These are phyloP conservation scores for Ogataea methylovora DNA, from an alignment of 805 yeast genomes.

Conservation along the genomic window DNA sequence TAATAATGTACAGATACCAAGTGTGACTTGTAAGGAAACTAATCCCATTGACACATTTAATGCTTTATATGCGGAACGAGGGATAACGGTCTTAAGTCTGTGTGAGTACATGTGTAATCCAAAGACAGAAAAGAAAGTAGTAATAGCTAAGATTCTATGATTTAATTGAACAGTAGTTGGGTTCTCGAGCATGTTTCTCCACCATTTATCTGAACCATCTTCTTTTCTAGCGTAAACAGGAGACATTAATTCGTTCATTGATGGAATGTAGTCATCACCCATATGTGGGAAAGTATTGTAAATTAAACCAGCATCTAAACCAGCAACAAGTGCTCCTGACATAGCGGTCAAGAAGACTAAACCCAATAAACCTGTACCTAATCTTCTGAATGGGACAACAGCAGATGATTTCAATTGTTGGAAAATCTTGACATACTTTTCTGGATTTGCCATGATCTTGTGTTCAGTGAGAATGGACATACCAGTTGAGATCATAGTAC, in stretches of 20 bases:
- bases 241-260: conserved; percentile 69
- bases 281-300: conserved; percentile 95
- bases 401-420: conserved; percentile 55
- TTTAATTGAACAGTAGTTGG: conserved; percentile 93
- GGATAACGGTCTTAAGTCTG: conserved; percentile 48
- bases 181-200: conserved; percentile 92
- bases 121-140: conserved; percentile 67
- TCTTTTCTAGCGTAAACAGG: conserved; percentile 59
- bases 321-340: conserved; percentile 98
- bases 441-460: conserved; percentile 61
- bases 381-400: conserved; percentile 47
- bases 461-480: conserved; percentile 73
- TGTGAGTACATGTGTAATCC: conserved; percentile 66
- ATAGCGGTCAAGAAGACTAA: conserved; percentile 85
- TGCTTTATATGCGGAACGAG: conserved; percentile 44
- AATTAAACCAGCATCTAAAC: conserved; percentile 93
- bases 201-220: conserved; percentile 67
- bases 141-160: conserved; percentile 78
- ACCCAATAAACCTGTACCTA: conserved; percentile 49
- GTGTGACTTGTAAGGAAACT: conserved; percentile 71
- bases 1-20: conserved; percentile 81
- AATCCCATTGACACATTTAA: conserved; percentile 73
- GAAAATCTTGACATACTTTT: conserved; percentile 43
- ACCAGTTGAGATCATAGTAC: conserved; percentile 89
- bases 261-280: conserved; percentile 82